phyloP scores from a whole-genome alignment of 306 rosid species.

The Cotoneaster glaucophyllus region DNA sequence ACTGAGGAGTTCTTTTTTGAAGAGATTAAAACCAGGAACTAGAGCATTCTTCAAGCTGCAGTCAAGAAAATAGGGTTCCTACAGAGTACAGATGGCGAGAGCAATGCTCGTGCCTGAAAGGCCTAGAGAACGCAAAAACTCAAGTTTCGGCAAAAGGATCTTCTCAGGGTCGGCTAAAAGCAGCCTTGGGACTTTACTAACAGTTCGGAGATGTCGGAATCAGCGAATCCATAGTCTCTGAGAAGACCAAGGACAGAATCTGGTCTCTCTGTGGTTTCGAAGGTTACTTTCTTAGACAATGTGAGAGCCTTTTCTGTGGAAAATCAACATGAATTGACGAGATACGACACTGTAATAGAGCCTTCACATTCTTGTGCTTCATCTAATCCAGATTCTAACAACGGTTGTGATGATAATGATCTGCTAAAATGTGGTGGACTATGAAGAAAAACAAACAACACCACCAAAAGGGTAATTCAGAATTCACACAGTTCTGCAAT shows the following conservation, averaged over 20 bases:
- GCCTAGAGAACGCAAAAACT: conserved; percentile 11
- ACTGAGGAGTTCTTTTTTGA: neutral
- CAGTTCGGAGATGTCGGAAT: conserved; percentile 1
- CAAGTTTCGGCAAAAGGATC: conserved; percentile 8
- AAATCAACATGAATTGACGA: conserved; percentile 13
- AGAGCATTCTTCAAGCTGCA: conserved; percentile 5
- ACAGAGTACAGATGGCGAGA: neutral
- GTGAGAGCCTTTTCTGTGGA: neutral
- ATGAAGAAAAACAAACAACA: neutral
- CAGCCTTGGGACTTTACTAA: neutral
- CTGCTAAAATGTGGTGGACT: neutral
- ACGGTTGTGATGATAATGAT: neutral
- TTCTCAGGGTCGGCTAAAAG: neutral
- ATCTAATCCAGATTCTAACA: neutral
- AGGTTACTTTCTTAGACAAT: neutral
- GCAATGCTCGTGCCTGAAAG: conserved; percentile 1
- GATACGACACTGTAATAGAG: neutral
- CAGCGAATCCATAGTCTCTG: neutral
- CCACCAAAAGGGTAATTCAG: neutral
- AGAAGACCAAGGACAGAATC: neutral
- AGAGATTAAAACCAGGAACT: conserved; percentile 2
- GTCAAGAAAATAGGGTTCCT: neutral
- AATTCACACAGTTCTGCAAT: neutral
- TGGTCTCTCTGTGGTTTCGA: neutral
- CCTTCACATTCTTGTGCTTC: neutral